Evolutionary conservation across 2,329 filamentous ascomycete species (phyloP), one percentile per base, ranked within the genome.

Genomic region (Simplicillium aogashimaense): DNA sequence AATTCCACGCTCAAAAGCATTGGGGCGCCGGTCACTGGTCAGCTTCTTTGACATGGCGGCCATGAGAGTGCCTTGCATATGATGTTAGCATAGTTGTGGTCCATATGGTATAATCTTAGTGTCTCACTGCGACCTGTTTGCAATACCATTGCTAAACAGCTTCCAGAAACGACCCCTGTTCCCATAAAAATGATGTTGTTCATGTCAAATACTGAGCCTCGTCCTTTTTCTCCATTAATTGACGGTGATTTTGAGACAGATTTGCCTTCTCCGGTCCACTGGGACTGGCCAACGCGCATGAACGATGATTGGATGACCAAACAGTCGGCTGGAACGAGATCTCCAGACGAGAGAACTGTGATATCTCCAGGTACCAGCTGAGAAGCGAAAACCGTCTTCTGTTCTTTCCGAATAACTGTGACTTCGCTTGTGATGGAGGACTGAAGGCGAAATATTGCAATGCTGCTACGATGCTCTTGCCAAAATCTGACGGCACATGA

Each of bases 221-320:
- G 28, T 2, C 31, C 44, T 20, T 53, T 54, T 29, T 48, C 46
- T 18, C 46, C 50, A 10, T 16, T 30, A 2, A 18, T 11, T 12
- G 38, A 42, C 2, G 51, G 36, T 2, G 36, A 32, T 40, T 56
- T 56, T 14, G 47, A 38, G 2, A 51, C 50, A 3, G 54, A 53
- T 8, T 47, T 47, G 37, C 43, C 55, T 38, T 56, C 54, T n/a
- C 54, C 54, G 0, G 51, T 56, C 51, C 52, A 54, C 12, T 50
- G 53, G n/a, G 53, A 55, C 38, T 55, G 52, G 29, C 53, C 52
- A 37, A 55, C 42, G 3, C 51, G 52, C 2, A 55, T 43, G 29
- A 54, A 56, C 9, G 46, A 50, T 1, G 52, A 37, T 14, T 55
- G 51, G 3, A 55, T 41, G n/a, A 56, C 43, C 35, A 55, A 28